A percentile compares a stretch with the other conserved stretches of the same genome.
Conservation (phyloP, 805 yeast species). For the Teunomyces tritomae region DNA sequence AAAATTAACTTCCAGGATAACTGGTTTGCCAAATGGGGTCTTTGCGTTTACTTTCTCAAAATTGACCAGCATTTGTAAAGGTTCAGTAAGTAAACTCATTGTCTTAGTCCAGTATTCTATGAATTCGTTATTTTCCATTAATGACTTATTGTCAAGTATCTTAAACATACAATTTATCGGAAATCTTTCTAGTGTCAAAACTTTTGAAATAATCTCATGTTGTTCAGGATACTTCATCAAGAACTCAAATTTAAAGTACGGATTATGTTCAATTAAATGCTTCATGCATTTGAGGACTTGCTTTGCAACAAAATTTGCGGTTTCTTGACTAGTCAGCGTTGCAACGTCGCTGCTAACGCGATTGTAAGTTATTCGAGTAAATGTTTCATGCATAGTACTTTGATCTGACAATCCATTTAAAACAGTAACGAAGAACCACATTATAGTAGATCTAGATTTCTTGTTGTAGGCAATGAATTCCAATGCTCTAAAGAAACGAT, state of each 20-base stretch:
- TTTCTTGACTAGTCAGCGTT: slow-evolving; percentile 54
- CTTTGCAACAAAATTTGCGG: slow-evolving; percentile 68
- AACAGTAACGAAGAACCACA: slow-evolving; percentile 63
- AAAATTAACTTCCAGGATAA: slow-evolving; percentile 60
- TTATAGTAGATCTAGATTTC: slow-evolving; percentile 75
- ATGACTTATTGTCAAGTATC: slow-evolving; percentile 59
- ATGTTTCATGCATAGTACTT: slow-evolving; percentile 60
- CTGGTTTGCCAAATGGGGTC: slow-evolving; percentile 48
- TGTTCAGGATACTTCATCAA: slow-evolving; percentile 58
- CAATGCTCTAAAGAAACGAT: slow-evolving; percentile 60
- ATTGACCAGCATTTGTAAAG: slow-evolving; percentile 55
- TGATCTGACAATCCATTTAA: slow-evolving; percentile 70
- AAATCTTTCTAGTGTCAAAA: slow-evolving; percentile 38
- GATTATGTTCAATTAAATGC: slow-evolving; percentile 62
- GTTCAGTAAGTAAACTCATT: slow-evolving; percentile 75
- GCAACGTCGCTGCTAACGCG: slow-evolving; percentile 7
- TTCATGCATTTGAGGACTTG: slow-evolving; percentile 76
- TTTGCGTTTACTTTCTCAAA: slow-evolving; percentile 12
- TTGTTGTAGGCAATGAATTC: slow-evolving; percentile 68
- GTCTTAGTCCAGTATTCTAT: slow-evolving; percentile 76
- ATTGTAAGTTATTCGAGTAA: slow-evolving; percentile 41
- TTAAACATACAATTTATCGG: slow-evolving; percentile 70
- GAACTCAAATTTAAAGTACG: slow-evolving; percentile 69
- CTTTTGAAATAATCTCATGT: slow-evolving; percentile 24
- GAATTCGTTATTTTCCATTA: slow-evolving; percentile 68